A percentile compares a stretch with the other conserved stretches of the same genome.
phyloP scores from a whole-genome alignment of 192 early-diverging fungal species.

The Lobosporangium transversale region DNA sequence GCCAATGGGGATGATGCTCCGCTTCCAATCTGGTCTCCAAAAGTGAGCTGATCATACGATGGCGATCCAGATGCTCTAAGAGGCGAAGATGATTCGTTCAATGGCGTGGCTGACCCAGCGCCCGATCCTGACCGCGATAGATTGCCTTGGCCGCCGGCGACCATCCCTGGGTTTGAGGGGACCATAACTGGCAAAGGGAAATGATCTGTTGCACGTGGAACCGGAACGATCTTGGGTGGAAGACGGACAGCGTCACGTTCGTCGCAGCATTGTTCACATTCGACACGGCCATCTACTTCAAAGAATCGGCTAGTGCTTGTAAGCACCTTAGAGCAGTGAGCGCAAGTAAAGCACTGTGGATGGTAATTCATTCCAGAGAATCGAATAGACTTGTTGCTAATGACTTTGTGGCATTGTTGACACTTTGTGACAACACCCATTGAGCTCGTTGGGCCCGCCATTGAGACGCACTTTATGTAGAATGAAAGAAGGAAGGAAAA shows the following conservation, averaged over 20 bases:
- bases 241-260: slow-evolving; percentile 18
- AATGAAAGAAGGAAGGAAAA: neutral
- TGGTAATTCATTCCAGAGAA: slow-evolving; percentile 48
- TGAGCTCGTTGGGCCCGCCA: slow-evolving; percentile 19
- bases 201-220: slow-evolving; percentile 23
- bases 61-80: slow-evolving; percentile 32
- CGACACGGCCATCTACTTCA: slow-evolving; percentile 54
- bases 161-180: slow-evolving; percentile 27
- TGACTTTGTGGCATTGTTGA: slow-evolving; percentile 41
- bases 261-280: slow-evolving; percentile 56
- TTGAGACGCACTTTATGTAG: slow-evolving; percentile 30
- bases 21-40: neutral
- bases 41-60: neutral
- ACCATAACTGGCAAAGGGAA: slow-evolving; percentile 24
- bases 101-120: slow-evolving; percentile 10
- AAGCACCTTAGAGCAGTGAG: slow-evolving; percentile 41
- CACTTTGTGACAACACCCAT: slow-evolving; percentile 45
- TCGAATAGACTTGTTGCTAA: slow-evolving; percentile 50
- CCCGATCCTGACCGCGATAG: slow-evolving; percentile 21
- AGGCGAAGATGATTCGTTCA: slow-evolving; percentile 17
- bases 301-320: slow-evolving; percentile 49
- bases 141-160: neutral
- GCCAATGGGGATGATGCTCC: slow-evolving; percentile 15
- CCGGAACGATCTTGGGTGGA: slow-evolving; percentile 46
- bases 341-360: slow-evolving; percentile 56